Evolutionary conservation across 192 early-diverging fungal genomes (phyloP).

Genomic region (Oehlia diaphana): DNA sequence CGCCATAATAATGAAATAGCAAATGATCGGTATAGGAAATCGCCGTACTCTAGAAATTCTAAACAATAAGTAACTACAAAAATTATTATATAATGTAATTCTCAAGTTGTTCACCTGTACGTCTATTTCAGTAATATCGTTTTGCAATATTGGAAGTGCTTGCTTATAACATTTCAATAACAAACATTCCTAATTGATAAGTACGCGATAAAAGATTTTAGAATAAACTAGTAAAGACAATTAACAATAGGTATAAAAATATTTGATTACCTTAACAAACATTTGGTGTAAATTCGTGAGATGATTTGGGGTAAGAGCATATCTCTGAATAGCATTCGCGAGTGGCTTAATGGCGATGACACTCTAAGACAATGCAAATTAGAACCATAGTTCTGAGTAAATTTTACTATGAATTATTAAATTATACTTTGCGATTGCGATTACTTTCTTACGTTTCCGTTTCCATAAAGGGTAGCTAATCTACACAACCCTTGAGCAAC

Average conservation of each 20-base stretch:
- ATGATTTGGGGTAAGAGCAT: slow-evolving; percentile 21
- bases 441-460: slow-evolving; percentile 6
- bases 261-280: slow-evolving; percentile 21
- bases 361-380: slow-evolving; percentile 16
- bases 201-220: not conserved
- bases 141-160: slow-evolving; percentile 48
- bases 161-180: slow-evolving; percentile 51
- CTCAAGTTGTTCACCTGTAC: slow-evolving; percentile 31
- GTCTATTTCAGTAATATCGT: slow-evolving; percentile 53
- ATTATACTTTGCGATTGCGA: not conserved
- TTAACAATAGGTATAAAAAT: not conserved
- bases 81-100: not conserved
- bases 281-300: slow-evolving; percentile 28
- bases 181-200: slow-evolving; percentile 41
- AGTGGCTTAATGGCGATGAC: slow-evolving; percentile 28
- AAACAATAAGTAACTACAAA: not conserved
- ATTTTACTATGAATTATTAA: not conserved
- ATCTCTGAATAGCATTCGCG: slow-evolving; percentile 17
- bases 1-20: slow-evolving; percentile 80
- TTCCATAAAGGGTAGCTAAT: slow-evolving; percentile 14
- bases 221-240: not conserved
- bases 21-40: slow-evolving; percentile 56
- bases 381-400: not conserved
- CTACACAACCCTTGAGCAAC: slow-evolving; percentile 21
- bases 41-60: slow-evolving; percentile 36